Percentiles rank a stretch among this genome's conserved stretches.
Conservation (phyloP, 2,329 filamentous ascomycete genomes). For the Aspergillus novofumigatus region DNA sequence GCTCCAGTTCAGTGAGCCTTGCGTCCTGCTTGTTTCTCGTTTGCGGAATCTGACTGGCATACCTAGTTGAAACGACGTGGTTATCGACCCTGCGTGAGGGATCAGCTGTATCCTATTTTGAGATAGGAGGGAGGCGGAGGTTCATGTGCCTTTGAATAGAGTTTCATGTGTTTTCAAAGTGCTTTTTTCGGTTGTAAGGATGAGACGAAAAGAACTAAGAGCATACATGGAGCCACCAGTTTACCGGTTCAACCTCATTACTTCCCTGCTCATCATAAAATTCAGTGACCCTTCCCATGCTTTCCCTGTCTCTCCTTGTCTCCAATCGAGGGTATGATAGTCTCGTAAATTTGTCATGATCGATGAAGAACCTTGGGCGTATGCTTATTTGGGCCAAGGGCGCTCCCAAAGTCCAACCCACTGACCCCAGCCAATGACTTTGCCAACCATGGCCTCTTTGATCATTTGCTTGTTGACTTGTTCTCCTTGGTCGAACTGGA, state of each 20-base stretch:
- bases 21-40: neutral
- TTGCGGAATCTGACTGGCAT: neutral
- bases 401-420: constrained; percentile 30
- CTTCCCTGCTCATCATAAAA: constrained; percentile 24
- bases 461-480: constrained; percentile 24
- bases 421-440: constrained; percentile 29
- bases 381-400: constrained; percentile 15
- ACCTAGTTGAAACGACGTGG: neutral
- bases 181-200: neutral
- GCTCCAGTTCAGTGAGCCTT: constrained; percentile 9
- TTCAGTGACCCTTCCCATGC: neutral
- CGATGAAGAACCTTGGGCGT: neutral
- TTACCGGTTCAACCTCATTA: constrained; percentile 28
- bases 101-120: neutral
- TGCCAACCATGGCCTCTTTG: constrained; percentile 23
- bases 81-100: neutral
- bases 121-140: neutral
- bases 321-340: neutral
- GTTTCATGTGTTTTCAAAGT: neutral
- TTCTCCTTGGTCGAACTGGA: constrained; percentile 18
- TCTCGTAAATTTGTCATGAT: constrained; percentile 29
- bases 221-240: neutral
- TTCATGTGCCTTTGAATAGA: neutral
- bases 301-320: neutral
- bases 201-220: neutral